Conservation (phyloP, 768 basidiomycete genomes). For the Tulasnella sp. region DNA sequence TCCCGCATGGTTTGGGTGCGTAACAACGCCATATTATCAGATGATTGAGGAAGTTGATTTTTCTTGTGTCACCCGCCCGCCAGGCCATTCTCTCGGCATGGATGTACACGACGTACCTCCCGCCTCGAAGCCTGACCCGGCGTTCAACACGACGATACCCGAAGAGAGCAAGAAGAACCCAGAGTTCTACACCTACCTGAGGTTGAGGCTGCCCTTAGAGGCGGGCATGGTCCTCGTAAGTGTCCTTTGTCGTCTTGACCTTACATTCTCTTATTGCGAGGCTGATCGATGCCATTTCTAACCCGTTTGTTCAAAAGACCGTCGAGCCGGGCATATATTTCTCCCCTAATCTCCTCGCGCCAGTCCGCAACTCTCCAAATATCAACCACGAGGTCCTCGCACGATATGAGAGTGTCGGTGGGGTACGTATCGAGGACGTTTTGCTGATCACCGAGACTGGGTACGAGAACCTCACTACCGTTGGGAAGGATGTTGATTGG, state of each 20-base stretch:
- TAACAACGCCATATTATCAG: background rate
- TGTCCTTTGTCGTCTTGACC: conserved; percentile 18
- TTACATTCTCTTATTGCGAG: no score
- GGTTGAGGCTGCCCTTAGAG: conserved; percentile 62
- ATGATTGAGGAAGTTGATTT: background rate
- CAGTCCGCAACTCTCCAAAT: conserved; percentile 48
- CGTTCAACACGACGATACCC: conserved; percentile 36
- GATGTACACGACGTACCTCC: conserved; percentile 90
- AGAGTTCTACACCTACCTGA: conserved; percentile 67
- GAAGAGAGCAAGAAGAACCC: conserved; percentile 32
- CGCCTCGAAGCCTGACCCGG: conserved; percentile 54
- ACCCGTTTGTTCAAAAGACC: conserved; percentile 51
- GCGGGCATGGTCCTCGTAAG: conserved; percentile 78
- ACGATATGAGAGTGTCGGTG: conserved; percentile 72
- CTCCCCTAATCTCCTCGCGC: conserved; percentile 61
- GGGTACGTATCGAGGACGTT: conserved; percentile 90
- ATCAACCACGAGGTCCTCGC: conserved; percentile 60
- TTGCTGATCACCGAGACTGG: conserved; percentile 64
- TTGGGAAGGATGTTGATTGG: conserved; percentile 71
- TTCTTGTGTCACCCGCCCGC: background rate
- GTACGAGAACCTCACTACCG: conserved; percentile 76
- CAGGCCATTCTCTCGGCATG: conserved; percentile 82
- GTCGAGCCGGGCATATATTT: conserved; percentile 89
- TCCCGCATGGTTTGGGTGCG: conserved; percentile 67
- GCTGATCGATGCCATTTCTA: background rate